Evolutionary conservation across 345 rosid species (phyloP).

Genomic region (Cardamine chenopodiifolia): DNA sequence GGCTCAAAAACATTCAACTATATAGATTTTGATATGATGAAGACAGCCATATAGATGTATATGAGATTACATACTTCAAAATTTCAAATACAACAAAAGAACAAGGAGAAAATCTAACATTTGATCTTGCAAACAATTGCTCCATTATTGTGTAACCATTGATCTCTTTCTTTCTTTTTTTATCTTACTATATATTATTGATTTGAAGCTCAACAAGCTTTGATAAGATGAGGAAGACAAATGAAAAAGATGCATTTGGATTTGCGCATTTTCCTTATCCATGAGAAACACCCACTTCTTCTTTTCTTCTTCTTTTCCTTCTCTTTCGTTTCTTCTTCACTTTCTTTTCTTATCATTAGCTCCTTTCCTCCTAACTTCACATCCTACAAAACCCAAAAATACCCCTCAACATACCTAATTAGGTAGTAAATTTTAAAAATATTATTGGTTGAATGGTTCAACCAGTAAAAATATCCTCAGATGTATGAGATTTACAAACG

Average conservation of each 20-base stretch:
- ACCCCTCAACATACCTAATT: background rate
- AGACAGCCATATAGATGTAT: background rate
- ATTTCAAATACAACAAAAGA: background rate
- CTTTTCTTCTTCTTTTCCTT: conserved; percentile 19
- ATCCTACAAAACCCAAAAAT: conserved; percentile 36
- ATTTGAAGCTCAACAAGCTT: conserved; percentile 1
- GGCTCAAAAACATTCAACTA: background rate
- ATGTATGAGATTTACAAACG: background rate
- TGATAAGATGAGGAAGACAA: conserved; percentile 39
- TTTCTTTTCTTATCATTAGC: conserved; percentile 23
- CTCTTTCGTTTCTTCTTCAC: conserved; percentile 2
- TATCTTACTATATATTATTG: background rate
- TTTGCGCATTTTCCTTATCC: conserved; percentile 56
- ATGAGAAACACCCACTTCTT: conserved; percentile 59
- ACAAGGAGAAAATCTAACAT: background rate
- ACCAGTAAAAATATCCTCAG: background rate
- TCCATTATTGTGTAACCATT: background rate
- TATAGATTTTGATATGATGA: background rate
- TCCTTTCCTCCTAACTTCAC: conserved; percentile 43
- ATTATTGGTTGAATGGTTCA: background rate
- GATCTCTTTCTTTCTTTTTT: background rate
- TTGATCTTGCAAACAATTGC: background rate
- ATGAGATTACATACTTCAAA: background rate
- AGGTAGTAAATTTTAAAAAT: background rate
- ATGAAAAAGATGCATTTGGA: conserved; percentile 19